phyloP scores from a whole-genome alignment of 352 stramenopile genomes.

The Poterioochromonas sp. region DNA sequence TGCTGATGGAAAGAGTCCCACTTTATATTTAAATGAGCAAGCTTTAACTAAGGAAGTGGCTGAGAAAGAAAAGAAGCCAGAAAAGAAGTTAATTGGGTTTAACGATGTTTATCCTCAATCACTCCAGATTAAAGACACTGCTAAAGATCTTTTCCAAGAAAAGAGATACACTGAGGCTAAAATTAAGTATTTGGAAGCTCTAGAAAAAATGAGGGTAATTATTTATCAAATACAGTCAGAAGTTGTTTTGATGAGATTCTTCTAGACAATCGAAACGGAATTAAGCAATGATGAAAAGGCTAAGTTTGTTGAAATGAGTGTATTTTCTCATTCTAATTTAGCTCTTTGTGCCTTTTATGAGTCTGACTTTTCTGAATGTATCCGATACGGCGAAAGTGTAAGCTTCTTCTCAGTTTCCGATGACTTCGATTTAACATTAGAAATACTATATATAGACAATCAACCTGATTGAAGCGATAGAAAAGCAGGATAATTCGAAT shows the following conservation, averaged over 20 bases:
- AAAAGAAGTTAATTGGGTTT: neutral
- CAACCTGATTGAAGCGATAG: neutral
- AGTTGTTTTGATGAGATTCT: no score
- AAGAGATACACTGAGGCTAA: neutral
- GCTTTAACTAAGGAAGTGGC: neutral
- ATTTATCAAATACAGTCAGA: neutral
- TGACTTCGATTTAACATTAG: neutral
- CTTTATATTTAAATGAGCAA: neutral
- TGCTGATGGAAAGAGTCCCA: slow-evolving; percentile 14
- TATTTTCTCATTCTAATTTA: neutral
- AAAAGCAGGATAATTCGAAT: neutral
- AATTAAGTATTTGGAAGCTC: neutral
- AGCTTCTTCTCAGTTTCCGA: neutral
- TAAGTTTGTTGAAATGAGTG: neutral
- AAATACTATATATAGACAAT: neutral
- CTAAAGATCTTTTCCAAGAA: neutral
- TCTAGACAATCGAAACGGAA: neutral
- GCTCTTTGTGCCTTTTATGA: no score
- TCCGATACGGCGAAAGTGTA: neutral
- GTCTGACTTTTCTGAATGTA: neutral
- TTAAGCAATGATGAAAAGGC: neutral
- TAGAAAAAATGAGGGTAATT: neutral
- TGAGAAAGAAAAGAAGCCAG: neutral
- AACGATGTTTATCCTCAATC: neutral
- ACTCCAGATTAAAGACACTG: neutral